These are phyloP conservation scores for Fagus sylvatica DNA, from an alignment of 306 rosid genomes.

Conservation along the genomic window DNA sequence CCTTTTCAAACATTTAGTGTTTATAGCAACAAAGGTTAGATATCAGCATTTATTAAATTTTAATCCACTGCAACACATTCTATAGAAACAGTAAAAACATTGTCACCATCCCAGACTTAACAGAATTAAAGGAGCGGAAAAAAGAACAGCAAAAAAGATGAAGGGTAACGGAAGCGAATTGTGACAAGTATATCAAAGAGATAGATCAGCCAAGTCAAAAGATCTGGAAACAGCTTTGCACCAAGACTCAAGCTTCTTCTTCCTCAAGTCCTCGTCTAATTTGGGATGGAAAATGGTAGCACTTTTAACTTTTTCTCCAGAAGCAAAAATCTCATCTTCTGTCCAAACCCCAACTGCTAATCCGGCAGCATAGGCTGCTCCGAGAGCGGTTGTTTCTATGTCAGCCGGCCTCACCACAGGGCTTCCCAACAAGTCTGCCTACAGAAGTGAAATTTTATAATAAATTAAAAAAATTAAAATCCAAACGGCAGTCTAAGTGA, in stretches of 20 bases:
- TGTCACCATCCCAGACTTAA: not conserved
- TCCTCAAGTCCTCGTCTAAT: conserved; percentile 53
- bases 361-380: conserved; percentile 98
- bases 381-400: conserved; percentile 90
- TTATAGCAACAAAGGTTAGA: not conserved
- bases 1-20: not conserved
- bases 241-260: conserved; percentile 78
- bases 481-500: too few relatives aligned
- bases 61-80: not conserved
- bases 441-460: too few relatives aligned
- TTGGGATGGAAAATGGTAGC: conserved; percentile 47
- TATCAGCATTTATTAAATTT: not conserved
- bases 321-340: conserved; percentile 52
- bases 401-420: conserved; percentile 82
- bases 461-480: too few relatives aligned
- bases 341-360: conserved; percentile 82
- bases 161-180: not conserved
- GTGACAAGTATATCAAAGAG: conserved; percentile 39
- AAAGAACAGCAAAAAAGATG: not conserved
- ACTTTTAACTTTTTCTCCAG: conserved; percentile 40
- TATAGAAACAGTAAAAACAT: not conserved
- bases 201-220: conserved; percentile 83
- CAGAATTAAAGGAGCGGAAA: not conserved
- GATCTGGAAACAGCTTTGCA: conserved; percentile 77
- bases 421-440: conserved; percentile 81